Evolutionary conservation across 768 basidiomycete species (phyloP), one percentile per base, ranked within the genome.

Genomic region (Leccinum uliginosum): DNA sequence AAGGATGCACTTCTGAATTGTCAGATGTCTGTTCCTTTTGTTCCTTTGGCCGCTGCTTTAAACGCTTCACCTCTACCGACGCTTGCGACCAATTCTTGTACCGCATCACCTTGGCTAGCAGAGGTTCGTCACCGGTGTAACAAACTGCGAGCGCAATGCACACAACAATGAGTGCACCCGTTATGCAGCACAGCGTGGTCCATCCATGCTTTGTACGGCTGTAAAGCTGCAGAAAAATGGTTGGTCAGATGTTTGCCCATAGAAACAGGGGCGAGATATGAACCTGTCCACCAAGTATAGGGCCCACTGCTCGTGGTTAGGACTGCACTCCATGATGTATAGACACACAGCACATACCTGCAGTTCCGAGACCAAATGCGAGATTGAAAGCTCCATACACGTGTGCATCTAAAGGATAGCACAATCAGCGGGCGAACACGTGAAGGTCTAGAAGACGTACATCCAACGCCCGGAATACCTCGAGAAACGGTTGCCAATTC

Each of bases 301-400:
- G 88, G 0, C 88, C 88, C 58, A 87, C 87, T 89, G 57, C 26
- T 17, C 24, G 48, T 46, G 46, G 38, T 65, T 35, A 61, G 45
- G 19, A 43, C 17, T 46, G 44, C 40, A 27, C 23, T 21, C 10
- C 50, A 38, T 38, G 17, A 24, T 26, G 51, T 34, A 49, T 14
- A 35, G 15, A 9, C 17, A 26, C 15, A 30, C 53, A 43, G 12
- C 17, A 73, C 80, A 67, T 61, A 87, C 87, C 65, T 47, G 81
- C 72, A 32, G 83, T 79, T 29, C 86, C 88, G 55, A 86, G 66
- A 2, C 85, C 87, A 58, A 83, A 89, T 3, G 82, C 82, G 11
- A 90, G 65, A 71, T 89, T 91, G 66, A 88, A 89, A 1, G 83
- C 84, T 4, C 83, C 88, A 62, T 88, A 91, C 3, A 87, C 78